Evolutionary conservation across 169 alveolate genomes (phyloP).

Genomic region (Toxoplasma gondii): DNA sequence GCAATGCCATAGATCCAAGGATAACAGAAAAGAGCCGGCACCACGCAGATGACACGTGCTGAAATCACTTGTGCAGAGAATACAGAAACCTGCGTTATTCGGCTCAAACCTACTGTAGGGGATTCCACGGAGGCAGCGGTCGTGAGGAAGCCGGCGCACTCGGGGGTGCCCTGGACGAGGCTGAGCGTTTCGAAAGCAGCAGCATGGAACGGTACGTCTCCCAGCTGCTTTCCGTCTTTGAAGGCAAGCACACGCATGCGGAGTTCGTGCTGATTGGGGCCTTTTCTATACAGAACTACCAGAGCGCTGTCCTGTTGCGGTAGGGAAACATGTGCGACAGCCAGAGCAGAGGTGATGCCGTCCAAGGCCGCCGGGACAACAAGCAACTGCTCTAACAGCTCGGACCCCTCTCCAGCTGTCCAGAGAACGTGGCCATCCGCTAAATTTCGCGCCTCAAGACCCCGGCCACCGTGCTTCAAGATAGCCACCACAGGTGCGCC

Average conservation of each 20-base stretch:
- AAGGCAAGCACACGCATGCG: conserved; percentile 18
- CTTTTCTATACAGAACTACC: background rate
- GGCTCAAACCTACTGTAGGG: background rate
- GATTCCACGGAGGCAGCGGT: background rate
- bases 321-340: background rate
- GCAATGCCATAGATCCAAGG: no score
- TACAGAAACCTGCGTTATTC: no score
- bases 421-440: background rate
- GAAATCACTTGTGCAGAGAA: no score
- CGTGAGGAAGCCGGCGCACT: background rate
- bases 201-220: background rate
- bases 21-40: no score
- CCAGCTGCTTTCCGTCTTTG: background rate
- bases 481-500: background rate
- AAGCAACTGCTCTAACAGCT: background rate
- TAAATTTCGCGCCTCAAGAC: background rate
- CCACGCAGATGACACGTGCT: no score
- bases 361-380: background rate
- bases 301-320: background rate
- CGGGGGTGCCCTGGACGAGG: conserved; percentile 15
- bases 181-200: background rate
- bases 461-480: background rate
- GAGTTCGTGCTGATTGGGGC: background rate
- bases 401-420: background rate
- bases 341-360: background rate